Conservation (phyloP, 176 grass and related monocot species). For the Zea luxurians region DNA sequence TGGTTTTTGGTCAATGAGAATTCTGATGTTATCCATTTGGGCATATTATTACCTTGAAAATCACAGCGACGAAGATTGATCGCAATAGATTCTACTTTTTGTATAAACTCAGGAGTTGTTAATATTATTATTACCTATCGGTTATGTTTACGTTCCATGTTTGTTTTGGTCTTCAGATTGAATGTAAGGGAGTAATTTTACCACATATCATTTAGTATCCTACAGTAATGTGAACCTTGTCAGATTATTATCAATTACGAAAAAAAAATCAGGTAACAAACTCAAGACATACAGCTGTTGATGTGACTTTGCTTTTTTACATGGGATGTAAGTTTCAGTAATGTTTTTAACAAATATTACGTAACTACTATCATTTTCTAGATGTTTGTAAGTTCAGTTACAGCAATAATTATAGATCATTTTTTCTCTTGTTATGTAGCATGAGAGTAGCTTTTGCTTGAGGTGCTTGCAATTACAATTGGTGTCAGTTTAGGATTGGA, state of each 20-base stretch:
- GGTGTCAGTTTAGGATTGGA: background rate
- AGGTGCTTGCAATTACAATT: too few species aligned
- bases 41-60: background rate
- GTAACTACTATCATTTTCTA: background rate
- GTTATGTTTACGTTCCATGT: background rate
- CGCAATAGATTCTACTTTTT: background rate
- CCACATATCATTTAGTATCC: background rate
- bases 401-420: too few species aligned
- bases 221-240: too few species aligned
- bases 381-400: too few species aligned
- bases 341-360: background rate
- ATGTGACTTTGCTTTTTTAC: conserved; percentile 88
- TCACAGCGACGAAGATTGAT: background rate
- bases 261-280: conserved; percentile 67
- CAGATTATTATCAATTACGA: conserved; percentile 5
- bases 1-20: background rate
- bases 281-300: conserved; percentile 56
- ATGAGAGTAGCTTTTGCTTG: too few species aligned
- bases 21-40: background rate
- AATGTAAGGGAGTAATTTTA: background rate
- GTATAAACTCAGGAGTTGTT: background rate
- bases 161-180: background rate
- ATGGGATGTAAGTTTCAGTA: conserved; percentile 83
- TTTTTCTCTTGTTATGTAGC: too few species aligned
- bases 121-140: background rate